A percentile compares a stretch with the other conserved stretches of the same genome.
These are phyloP conservation scores for Colletotrichum magnum DNA, from an alignment of 2,329 filamentous ascomycete species.

Conservation along the genomic window DNA sequence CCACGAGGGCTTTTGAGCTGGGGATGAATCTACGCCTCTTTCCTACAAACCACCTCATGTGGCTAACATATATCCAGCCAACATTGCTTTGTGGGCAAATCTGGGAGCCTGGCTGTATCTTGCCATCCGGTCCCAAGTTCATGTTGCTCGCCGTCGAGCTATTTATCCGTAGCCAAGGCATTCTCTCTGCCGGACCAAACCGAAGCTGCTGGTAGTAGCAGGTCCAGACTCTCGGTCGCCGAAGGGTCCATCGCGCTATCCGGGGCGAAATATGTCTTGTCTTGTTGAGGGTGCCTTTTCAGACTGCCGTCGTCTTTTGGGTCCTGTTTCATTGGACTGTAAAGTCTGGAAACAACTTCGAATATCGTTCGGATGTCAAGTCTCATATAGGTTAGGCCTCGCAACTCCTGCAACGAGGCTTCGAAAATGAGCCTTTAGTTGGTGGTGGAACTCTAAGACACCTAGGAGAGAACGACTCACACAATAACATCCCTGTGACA, in stretches of 20 bases:
- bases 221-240: background rate
- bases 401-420: background rate
- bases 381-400: constrained; percentile 12
- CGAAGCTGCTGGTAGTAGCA: background rate
- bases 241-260: background rate
- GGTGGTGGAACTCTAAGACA: background rate
- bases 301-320: background rate
- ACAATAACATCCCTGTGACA: background rate
- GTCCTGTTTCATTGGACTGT: constrained; percentile 1
- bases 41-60: no score
- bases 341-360: background rate
- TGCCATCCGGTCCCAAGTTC: background rate
- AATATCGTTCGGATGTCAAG: constrained; percentile 11
- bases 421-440: background rate
- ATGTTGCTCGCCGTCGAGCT: background rate
- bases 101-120: background rate
- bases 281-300: background rate
- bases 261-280: background rate
- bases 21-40: no score
- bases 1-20: no score
- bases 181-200: background rate
- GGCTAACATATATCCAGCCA: no score
- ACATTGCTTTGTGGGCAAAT: background rate
- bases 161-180: background rate
- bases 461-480: background rate